Percentiles rank a stretch among this genome's conserved stretches.
These are phyloP conservation scores for Mucor mucedo DNA, from an alignment of 371 early-diverging fungal species.

Conservation along the genomic window DNA sequence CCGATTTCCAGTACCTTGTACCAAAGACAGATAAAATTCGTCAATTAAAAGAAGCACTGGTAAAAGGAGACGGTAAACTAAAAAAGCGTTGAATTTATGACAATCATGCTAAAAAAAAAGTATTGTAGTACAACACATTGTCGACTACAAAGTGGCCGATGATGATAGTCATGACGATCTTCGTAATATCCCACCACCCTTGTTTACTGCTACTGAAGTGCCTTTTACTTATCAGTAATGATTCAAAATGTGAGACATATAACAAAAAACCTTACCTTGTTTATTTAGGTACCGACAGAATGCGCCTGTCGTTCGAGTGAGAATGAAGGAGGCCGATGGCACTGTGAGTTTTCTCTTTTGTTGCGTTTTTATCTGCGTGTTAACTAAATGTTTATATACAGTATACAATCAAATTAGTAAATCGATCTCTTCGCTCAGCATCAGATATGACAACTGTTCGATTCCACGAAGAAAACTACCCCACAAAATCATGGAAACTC, in stretches of 20 bases:
- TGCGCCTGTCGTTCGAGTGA: slow-evolving; percentile 48
- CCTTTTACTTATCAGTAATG: slow-evolving; percentile 54
- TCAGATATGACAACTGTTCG: slow-evolving; percentile 6
- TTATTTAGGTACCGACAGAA: slow-evolving; percentile 53
- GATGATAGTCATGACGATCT: slow-evolving; percentile 34
- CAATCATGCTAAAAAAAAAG: background rate
- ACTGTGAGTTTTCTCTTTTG: slow-evolving; percentile 32
- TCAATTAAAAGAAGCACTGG: slow-evolving; percentile 42
- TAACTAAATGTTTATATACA: background rate
- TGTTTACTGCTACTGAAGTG: slow-evolving; percentile 53
- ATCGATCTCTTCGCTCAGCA: slow-evolving; percentile 1
- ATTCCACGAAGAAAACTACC: slow-evolving; percentile 26
- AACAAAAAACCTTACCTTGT: no score
- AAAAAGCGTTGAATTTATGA: background rate
- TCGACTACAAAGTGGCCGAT: slow-evolving; percentile 35
- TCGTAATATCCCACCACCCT: slow-evolving; percentile 57
- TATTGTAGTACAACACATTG: slow-evolving; percentile 21
- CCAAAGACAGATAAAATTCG: slow-evolving; percentile 46
- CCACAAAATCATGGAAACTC: slow-evolving; percentile 19
- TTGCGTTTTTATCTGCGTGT: background rate
- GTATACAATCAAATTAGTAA: slow-evolving; percentile 40
- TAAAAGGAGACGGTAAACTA: slow-evolving; percentile 47
- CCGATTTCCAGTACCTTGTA: slow-evolving; percentile 63
- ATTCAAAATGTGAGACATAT: background rate
- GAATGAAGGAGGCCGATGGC: slow-evolving; percentile 52